These are phyloP conservation scores for Yamadazyma songkhlaensis DNA, from an alignment of 1,139 yeast genomes.

Conservation along the genomic window DNA sequence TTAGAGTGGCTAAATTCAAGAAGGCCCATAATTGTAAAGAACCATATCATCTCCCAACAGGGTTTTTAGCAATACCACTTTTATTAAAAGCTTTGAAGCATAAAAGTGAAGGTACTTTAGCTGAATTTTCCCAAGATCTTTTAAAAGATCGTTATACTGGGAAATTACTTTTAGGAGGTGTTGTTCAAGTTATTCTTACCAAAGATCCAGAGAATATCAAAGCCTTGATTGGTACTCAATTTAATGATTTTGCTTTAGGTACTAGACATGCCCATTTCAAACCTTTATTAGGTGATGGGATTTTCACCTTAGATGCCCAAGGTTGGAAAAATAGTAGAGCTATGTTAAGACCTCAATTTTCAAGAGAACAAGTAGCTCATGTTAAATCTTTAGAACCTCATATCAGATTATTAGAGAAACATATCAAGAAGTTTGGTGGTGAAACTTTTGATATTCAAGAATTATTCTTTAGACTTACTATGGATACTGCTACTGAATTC, in stretches of 20 bases:
- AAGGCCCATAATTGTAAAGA: slow-evolving; percentile 56
- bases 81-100: slow-evolving; percentile 16
- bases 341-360: slow-evolving; percentile 58
- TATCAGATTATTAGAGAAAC: slow-evolving; percentile 34
- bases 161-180: slow-evolving; percentile 44
- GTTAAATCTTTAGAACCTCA: slow-evolving; percentile 49
- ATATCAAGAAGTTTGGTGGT: slow-evolving; percentile 26
- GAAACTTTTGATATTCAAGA: slow-evolving; percentile 45
- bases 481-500: slow-evolving; percentile 59
- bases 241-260: slow-evolving; percentile 53
- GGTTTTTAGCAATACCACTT: slow-evolving; percentile 17
- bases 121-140: slow-evolving; percentile 17
- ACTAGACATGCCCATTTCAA: slow-evolving; percentile 39
- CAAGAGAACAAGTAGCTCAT: slow-evolving; percentile 53
- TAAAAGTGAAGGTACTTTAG: slow-evolving; percentile 24
- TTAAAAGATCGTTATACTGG: slow-evolving; percentile 15
- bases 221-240: slow-evolving; percentile 42
- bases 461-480: slow-evolving; percentile 48
- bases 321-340: slow-evolving; percentile 61
- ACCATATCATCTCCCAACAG: slow-evolving; percentile 36
- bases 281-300: slow-evolving; percentile 55
- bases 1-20: slow-evolving; percentile 29
- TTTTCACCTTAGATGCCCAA: slow-evolving; percentile 53
- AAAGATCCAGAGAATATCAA: slow-evolving; percentile 40
- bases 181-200: slow-evolving; percentile 34